phyloP scores from a whole-genome alignment of 2,329 filamentous ascomycete species.

The Paracoccidioides brasiliensis region DNA sequence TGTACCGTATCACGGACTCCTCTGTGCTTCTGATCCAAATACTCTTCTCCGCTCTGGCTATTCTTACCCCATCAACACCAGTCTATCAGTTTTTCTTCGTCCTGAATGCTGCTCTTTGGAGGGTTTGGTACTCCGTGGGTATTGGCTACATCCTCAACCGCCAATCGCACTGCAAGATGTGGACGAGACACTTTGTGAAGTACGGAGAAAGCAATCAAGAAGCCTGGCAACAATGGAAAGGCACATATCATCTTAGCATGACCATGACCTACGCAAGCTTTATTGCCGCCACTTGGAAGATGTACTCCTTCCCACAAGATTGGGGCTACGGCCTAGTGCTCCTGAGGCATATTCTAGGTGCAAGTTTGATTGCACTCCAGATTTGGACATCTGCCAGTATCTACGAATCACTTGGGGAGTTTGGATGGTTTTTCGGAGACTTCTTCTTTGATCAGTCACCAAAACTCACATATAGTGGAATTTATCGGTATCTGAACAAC shows the following conservation, averaged over 20 bases:
- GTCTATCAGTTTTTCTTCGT: constrained; percentile 69
- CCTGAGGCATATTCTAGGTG: constrained; percentile 75
- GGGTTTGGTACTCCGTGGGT: constrained; percentile 82
- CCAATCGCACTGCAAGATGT: constrained; percentile 83
- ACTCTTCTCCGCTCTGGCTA: constrained; percentile 60
- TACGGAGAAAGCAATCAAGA: constrained; percentile 82
- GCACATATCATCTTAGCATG: constrained; percentile 85
- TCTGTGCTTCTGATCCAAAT: constrained; percentile 62
- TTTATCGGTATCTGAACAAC: constrained; percentile 97
- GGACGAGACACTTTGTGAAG: constrained; percentile 96
- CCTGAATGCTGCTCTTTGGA: constrained; percentile 66
- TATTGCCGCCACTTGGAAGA: constrained; percentile 85
- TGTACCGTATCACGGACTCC: constrained; percentile 76
- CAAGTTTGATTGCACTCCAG: constrained; percentile 69
- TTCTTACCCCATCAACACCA: constrained; percentile 64
- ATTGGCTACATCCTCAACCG: constrained; percentile 71
- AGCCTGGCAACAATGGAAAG: constrained; percentile 97
- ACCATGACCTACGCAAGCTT: constrained; percentile 81
- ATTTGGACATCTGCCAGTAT: constrained; percentile 88
- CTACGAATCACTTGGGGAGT: constrained; percentile 90
- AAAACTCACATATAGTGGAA: constrained; percentile 89
- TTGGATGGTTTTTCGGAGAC: constrained; percentile 98
- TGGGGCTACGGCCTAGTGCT: constrained; percentile 79
- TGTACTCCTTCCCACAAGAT: constrained; percentile 76
- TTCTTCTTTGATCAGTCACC: constrained; percentile 90